These are phyloP conservation scores for Myxozyma nipponensis DNA, from an alignment of 805 yeast genomes.

Conservation along the genomic window DNA sequence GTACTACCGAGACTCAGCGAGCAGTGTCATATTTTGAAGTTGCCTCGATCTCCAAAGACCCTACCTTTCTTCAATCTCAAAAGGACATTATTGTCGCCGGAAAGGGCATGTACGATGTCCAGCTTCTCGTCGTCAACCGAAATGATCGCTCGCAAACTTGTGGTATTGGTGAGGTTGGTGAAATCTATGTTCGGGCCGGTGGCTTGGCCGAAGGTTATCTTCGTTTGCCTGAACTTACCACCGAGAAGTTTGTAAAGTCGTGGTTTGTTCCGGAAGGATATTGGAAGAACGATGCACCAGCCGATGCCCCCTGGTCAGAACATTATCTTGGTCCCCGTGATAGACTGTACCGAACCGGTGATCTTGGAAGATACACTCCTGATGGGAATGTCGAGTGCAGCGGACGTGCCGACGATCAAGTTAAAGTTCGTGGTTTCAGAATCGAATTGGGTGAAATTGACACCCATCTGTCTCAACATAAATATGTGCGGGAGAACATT, in stretches of 20 bases:
- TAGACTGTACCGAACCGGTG: slow-evolving; percentile 94
- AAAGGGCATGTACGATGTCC: slow-evolving; percentile 94
- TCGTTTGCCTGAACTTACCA: slow-evolving; percentile 82
- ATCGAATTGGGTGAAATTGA: slow-evolving; percentile 98
- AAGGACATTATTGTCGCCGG: slow-evolving; percentile 99
- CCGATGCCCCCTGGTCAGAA: slow-evolving; percentile 67
- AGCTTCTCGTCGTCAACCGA: slow-evolving; percentile 87
- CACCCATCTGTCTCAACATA: slow-evolving; percentile 92
- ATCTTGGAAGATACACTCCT: slow-evolving; percentile 91
- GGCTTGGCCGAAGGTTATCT: slow-evolving; percentile 97
- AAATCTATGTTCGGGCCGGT: slow-evolving; percentile 95
- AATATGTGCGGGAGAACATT: slow-evolving; percentile 84
- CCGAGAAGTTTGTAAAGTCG: slow-evolving; percentile 79
- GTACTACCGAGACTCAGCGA: slow-evolving; percentile 98
- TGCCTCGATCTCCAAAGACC: slow-evolving; percentile 63
- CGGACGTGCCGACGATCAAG: slow-evolving; percentile 99
- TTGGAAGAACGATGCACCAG: slow-evolving; percentile 48
- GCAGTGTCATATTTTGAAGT: slow-evolving; percentile 95
- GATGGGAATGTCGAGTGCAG: slow-evolving; percentile 98
- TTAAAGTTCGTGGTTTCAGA: slow-evolving; percentile 96
- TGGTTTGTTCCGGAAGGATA: slow-evolving; percentile 68
- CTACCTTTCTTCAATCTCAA: slow-evolving; percentile 70
- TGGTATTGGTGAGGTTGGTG: slow-evolving; percentile 99
- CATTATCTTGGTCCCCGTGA: slow-evolving; percentile 94
- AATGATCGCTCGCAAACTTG: slow-evolving; percentile 84